Evolutionary conservation across 805 yeast species (phyloP).

Genomic region (Tetrapisispora namnaoensis): DNA sequence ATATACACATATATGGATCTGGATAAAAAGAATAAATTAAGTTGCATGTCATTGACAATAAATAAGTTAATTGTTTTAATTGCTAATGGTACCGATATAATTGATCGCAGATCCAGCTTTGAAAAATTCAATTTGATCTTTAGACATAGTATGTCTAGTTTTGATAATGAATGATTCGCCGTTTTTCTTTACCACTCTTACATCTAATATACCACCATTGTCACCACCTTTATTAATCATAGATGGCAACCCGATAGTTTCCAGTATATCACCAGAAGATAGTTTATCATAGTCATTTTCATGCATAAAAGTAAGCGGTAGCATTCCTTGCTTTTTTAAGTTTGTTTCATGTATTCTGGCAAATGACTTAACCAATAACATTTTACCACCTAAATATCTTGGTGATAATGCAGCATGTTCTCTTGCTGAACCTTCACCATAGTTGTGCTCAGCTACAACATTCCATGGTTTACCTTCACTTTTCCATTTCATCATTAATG

Average conservation of each 20-base stretch:
- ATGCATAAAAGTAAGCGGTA: constrained; percentile 86
- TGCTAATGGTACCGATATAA: constrained; percentile 52
- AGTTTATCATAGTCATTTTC: constrained; percentile 82
- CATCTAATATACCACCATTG: constrained; percentile 71
- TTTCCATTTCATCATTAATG: constrained; percentile 93
- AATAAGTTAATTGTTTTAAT: background rate
- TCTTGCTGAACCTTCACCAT: constrained; percentile 99
- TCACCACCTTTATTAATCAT: constrained; percentile 74
- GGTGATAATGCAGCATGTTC: constrained; percentile 98
- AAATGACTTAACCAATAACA: constrained; percentile 85
- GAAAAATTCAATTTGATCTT: constrained; percentile 91
- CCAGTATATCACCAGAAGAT: constrained; percentile 65
- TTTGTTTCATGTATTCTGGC: constrained; percentile 98
- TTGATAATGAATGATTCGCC: constrained; percentile 64
- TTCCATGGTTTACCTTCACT: constrained; percentile 77
- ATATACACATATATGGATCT: background rate
- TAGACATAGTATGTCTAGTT: constrained; percentile 92
- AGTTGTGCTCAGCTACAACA: constrained; percentile 94
- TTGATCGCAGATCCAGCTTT: constrained; percentile 97
- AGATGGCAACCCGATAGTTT: constrained; percentile 64
- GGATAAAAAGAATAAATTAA: too few relatives aligned
- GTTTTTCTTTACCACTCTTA: constrained; percentile 63
- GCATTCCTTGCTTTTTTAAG: constrained; percentile 95
- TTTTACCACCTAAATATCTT: constrained; percentile 83
- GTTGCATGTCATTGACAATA: background rate